These are phyloP conservation scores for Plasmopara viticola DNA, from an alignment of 352 stramenopile species.

Conservation along the genomic window DNA sequence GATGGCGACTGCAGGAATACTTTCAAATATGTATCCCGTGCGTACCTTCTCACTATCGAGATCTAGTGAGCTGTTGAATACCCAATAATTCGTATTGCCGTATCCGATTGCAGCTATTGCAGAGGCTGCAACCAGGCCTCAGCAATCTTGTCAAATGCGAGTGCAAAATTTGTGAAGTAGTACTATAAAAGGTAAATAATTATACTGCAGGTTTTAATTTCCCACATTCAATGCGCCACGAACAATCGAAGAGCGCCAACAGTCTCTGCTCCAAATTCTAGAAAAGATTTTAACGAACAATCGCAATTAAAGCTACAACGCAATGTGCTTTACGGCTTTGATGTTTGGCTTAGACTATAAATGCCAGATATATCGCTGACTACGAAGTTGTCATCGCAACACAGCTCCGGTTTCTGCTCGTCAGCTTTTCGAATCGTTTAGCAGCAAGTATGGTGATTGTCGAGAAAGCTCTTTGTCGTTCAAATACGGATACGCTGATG, in stretches of 20 bases:
- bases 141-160: conserved; percentile 27
- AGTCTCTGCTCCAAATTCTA: conserved; percentile 21
- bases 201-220: conserved; percentile 24
- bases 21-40: conserved; percentile 26
- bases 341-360: conserved; percentile 18
- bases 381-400: conserved; percentile 8
- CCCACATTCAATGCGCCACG: conserved; percentile 15
- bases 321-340: conserved; percentile 20
- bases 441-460: too few relatives aligned
- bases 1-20: not conserved
- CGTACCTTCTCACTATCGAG: conserved; percentile 5
- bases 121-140: conserved; percentile 16
- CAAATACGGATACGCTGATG: too few relatives aligned
- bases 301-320: conserved; percentile 26
- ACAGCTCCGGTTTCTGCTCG: conserved; percentile 5
- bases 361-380: conserved; percentile 15
- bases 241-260: conserved; percentile 15
- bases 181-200: conserved; percentile 19
- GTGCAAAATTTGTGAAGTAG: conserved; percentile 5
- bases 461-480: too few relatives aligned
- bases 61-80: conserved; percentile 9
- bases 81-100: conserved; percentile 34
- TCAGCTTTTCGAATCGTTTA: not conserved
- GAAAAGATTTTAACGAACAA: conserved; percentile 24
- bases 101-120: conserved; percentile 33